A percentile compares a stretch with the other conserved stretches of the same genome.
Conservation (phyloP, 352 stramenopile genomes). For the Phytophthora litchii region DNA sequence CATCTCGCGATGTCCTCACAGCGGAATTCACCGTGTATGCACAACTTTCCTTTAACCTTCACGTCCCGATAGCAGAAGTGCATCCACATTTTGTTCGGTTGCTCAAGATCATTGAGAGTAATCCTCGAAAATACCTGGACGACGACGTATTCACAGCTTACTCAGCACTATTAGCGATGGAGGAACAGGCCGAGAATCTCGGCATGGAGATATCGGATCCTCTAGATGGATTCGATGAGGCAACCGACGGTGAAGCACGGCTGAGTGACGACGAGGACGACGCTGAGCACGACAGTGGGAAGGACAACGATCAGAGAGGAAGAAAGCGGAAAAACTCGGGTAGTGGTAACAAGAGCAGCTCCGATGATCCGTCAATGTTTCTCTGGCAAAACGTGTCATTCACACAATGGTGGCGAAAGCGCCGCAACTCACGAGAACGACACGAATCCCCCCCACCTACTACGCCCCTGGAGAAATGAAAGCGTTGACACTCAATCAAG, state of each 20-base stretch:
- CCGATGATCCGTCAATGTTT: slow-evolving; percentile 54
- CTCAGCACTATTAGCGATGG: slow-evolving; percentile 69
- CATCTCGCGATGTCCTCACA: slow-evolving; percentile 85
- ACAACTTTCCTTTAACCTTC: slow-evolving; percentile 89
- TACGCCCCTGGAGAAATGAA: slow-evolving; percentile 22
- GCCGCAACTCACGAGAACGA: slow-evolving; percentile 34
- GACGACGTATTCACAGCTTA: slow-evolving; percentile 85
- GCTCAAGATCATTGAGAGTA: slow-evolving; percentile 88
- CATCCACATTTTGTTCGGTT: slow-evolving; percentile 89
- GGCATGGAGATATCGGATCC: slow-evolving; percentile 34
- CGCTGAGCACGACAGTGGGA: slow-evolving; percentile 18
- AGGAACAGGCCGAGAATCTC: slow-evolving; percentile 57
- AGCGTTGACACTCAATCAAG: slow-evolving; percentile 4
- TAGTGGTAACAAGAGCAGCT: slow-evolving; percentile 20
- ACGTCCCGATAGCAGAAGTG: slow-evolving; percentile 79
- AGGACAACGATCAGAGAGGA: slow-evolving; percentile 35
- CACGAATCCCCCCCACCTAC: slow-evolving; percentile 26
- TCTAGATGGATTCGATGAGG: slow-evolving; percentile 56
- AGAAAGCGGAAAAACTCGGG: slow-evolving; percentile 37
- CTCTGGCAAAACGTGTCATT: slow-evolving; percentile 81
- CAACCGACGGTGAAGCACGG: slow-evolving; percentile 62
- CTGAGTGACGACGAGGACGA: slow-evolving; percentile 77
- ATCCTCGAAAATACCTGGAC: slow-evolving; percentile 89
- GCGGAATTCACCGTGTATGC: slow-evolving; percentile 91
- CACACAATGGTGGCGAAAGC: slow-evolving; percentile 78